Evolutionary conservation across 306 rosid species (phyloP).

Genomic region (Glycyrrhiza uralensis): DNA sequence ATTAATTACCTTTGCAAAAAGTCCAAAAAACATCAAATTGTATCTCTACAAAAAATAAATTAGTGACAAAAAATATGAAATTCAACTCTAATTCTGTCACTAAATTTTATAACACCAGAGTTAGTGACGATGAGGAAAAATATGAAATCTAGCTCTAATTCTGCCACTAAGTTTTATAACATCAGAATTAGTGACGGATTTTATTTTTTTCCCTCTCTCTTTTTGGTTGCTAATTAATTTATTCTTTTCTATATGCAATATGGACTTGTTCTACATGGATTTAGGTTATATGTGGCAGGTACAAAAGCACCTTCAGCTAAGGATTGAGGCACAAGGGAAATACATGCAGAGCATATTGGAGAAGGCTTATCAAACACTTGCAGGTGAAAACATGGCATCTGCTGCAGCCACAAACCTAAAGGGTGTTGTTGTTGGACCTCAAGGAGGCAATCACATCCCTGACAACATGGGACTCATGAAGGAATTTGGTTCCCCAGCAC

Average conservation of each 20-base stretch:
- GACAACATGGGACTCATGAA: constrained; percentile 70
- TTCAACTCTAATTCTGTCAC: too few relatives aligned
- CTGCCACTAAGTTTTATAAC: too few relatives aligned
- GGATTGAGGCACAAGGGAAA: constrained; percentile 99
- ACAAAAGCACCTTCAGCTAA: constrained; percentile 88
- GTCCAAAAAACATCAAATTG: too few relatives aligned
- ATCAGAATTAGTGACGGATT: too few relatives aligned
- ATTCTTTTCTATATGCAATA: not conserved
- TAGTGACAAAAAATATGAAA: too few relatives aligned
- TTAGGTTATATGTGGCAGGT: constrained; percentile 53
- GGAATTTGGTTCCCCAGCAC: constrained; percentile 72
- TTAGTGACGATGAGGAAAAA: too few relatives aligned
- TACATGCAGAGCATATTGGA: constrained; percentile 99
- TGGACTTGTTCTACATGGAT: constrained; percentile 19
- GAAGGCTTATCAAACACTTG: constrained; percentile 98
- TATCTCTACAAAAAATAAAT: too few relatives aligned
- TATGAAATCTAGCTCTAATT: too few relatives aligned
- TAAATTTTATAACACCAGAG: too few relatives aligned
- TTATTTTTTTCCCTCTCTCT: too few relatives aligned
- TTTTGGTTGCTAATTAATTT: too few relatives aligned
- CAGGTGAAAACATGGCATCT: constrained; percentile 83
- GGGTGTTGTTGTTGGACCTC: constrained; percentile 38
- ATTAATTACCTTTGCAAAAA: not conserved
- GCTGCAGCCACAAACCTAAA: constrained; percentile 49
- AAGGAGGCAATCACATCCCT: constrained; percentile 38